These are phyloP conservation scores for Sonneratia caseolaris DNA, from an alignment of 345 rosid genomes.

Conservation along the genomic window DNA sequence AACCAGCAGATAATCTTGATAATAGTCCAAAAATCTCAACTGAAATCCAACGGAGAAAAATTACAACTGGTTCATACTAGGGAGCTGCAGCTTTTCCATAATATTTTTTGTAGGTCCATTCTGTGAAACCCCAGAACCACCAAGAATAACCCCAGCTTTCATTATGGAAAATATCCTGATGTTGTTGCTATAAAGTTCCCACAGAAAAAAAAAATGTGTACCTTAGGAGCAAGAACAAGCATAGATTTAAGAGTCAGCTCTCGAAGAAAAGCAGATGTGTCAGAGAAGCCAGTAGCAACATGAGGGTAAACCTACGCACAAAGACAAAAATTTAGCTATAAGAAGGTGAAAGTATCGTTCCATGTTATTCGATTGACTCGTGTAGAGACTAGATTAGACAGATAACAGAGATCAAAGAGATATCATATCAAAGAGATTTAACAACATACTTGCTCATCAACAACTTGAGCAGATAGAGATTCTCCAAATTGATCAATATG, in stretches of 20 bases:
- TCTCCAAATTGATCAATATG: conserved; percentile 97
- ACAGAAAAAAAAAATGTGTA: conserved; percentile 9
- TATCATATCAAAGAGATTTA: neutral
- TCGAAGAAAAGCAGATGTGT: conserved; percentile 85
- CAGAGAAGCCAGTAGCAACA: conserved; percentile 86
- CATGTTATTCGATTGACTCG: neutral
- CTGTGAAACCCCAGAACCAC: neutral
- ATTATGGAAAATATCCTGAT: neutral
- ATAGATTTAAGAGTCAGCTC: conserved; percentile 97
- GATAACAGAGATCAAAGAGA: neutral
- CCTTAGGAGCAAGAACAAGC: conserved; percentile 97
- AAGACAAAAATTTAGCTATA: conserved; percentile 6
- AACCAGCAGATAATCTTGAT: no score
- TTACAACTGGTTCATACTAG: no score
- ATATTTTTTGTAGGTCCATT: no score
- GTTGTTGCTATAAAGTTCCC: neutral
- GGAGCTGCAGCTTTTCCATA: no score
- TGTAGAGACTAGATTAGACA: neutral
- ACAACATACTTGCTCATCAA: conserved; percentile 84
- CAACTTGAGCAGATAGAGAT: conserved; percentile 69
- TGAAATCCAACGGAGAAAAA: no score
- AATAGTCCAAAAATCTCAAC: no score
- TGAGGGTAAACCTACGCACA: conserved; percentile 73
- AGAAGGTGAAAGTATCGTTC: neutral
- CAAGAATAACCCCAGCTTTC: neutral